Conservation (phyloP, 2,329 filamentous ascomycete species). For the Huntiella bhutanensis region DNA sequence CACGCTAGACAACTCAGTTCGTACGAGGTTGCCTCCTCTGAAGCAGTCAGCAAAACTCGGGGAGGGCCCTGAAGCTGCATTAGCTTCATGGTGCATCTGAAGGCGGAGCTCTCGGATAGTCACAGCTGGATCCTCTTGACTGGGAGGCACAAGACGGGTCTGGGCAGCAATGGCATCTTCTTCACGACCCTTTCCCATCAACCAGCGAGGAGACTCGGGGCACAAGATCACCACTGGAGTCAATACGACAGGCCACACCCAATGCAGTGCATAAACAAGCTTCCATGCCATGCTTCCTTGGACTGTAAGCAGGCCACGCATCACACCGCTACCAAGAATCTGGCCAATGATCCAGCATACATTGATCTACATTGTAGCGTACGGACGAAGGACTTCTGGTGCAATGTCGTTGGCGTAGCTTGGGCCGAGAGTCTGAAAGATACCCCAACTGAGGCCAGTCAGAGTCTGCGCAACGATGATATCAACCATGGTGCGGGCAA, state of each 20-base stretch:
- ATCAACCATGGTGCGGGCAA: slow-evolving; percentile 19
- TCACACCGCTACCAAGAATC: slow-evolving; percentile 22
- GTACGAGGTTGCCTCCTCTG: slow-evolving; percentile 21
- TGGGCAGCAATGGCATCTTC: slow-evolving; percentile 15
- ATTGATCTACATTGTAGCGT: slow-evolving; percentile 23
- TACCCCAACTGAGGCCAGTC: slow-evolving; percentile 23
- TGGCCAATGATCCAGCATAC: slow-evolving; percentile 26
- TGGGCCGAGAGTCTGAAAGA: slow-evolving; percentile 22
- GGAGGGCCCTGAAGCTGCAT: slow-evolving; percentile 13
- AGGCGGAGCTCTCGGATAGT: slow-evolving; percentile 12
- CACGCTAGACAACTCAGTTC: slow-evolving; percentile 21
- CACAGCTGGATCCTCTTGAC: slow-evolving; percentile 15
- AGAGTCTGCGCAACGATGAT: slow-evolving; percentile 23
- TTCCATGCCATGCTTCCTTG: slow-evolving; percentile 23
- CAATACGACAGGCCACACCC: slow-evolving; percentile 24
- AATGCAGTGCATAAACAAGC: slow-evolving; percentile 26
- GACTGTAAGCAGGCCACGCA: slow-evolving; percentile 19
- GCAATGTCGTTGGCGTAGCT: slow-evolving; percentile 24
- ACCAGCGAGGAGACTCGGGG: slow-evolving; percentile 26
- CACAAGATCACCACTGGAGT: slow-evolving; percentile 19
- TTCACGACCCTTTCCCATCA: slow-evolving; percentile 22
- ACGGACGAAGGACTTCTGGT: slow-evolving; percentile 19
- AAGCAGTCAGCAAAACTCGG: slow-evolving; percentile 25
- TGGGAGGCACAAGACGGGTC: slow-evolving; percentile 15
- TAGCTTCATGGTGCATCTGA: slow-evolving; percentile 6